Evolutionary conservation across 768 basidiomycete species (phyloP).

Genomic region (Atractiella rhizophila): DNA sequence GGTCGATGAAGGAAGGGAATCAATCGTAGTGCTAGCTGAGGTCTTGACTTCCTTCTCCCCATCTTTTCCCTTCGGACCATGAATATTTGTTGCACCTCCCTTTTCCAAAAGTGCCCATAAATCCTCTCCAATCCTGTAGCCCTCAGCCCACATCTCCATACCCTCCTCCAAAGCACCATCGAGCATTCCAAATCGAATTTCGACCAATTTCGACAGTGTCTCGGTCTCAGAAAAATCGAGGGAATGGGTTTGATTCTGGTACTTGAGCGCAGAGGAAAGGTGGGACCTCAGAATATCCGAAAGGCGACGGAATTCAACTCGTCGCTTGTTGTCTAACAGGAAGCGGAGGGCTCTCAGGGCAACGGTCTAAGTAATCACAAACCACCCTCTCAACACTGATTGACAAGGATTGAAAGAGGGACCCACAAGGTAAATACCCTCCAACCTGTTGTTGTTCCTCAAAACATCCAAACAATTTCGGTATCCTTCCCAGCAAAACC

Average conservation of each 20-base stretch:
- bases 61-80: too few species aligned
- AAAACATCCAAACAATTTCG: slow-evolving; percentile 82
- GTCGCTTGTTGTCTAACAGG: slow-evolving; percentile 73
- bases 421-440: slow-evolving; percentile 74
- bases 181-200: slow-evolving; percentile 87
- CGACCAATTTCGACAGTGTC: slow-evolving; percentile 79
- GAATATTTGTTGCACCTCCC: too few species aligned
- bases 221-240: slow-evolving; percentile 92
- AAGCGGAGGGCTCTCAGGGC: slow-evolving; percentile 95
- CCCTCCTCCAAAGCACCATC: slow-evolving; percentile 88
- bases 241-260: slow-evolving; percentile 70
- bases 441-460: slow-evolving; percentile 80
- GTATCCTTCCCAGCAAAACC: slow-evolving; percentile 97
- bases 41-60: too few species aligned
- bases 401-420: background rate
- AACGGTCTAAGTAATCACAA: slow-evolving; percentile 29
- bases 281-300: slow-evolving; percentile 91
- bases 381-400: background rate
- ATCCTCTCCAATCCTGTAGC: slow-evolving; percentile 91
- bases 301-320: slow-evolving; percentile 86
- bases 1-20: too few species aligned
- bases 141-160: slow-evolving; percentile 98
- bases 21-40: too few species aligned
- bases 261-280: slow-evolving; percentile 79
- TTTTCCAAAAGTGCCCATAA: too few species aligned